A percentile compares a stretch with the other conserved stretches of the same genome.
phyloP scores from a whole-genome alignment of 176 grass and related monocot species.

The Cocos nucifera region DNA sequence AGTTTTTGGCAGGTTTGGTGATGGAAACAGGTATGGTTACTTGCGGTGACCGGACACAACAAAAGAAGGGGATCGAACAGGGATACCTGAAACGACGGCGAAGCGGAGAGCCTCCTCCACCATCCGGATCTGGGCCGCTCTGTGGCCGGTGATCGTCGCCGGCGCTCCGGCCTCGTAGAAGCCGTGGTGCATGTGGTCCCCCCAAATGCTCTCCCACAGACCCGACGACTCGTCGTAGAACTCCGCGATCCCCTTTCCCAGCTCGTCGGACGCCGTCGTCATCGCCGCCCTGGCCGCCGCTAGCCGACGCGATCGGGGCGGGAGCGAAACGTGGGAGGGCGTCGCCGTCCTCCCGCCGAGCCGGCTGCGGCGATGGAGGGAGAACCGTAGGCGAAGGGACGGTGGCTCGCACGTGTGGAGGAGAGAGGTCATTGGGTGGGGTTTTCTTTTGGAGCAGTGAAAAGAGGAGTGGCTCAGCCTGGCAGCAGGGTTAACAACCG shows the following conservation, averaged over 20 bases:
- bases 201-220: conserved; percentile 85
- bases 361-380: neutral
- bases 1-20: too few relatives aligned
- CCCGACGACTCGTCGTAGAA: conserved; percentile 91
- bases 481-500: too few relatives aligned
- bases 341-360: too few relatives aligned
- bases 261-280: conserved; percentile 20
- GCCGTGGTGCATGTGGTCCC: conserved; percentile 98
- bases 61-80: neutral
- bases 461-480: too few relatives aligned
- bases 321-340: too few relatives aligned
- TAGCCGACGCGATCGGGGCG: neutral
- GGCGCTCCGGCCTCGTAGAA: conserved; percentile 51
- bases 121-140: conserved; percentile 81
- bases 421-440: conserved; percentile 26
- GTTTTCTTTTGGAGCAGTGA: too few relatives aligned
- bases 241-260: conserved; percentile 91
- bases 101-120: conserved; percentile 85
- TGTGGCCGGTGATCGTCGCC: conserved; percentile 59
- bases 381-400: conserved; percentile 3
- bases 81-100: conserved; percentile 53
- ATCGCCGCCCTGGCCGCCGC: conserved; percentile 12
- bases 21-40: too few relatives aligned
- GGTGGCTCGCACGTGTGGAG: conserved; percentile 11
- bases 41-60: too few relatives aligned